Evolutionary conservation across 2,329 filamentous ascomycete genomes (phyloP).

Genomic region (Penicillium crustosum): DNA sequence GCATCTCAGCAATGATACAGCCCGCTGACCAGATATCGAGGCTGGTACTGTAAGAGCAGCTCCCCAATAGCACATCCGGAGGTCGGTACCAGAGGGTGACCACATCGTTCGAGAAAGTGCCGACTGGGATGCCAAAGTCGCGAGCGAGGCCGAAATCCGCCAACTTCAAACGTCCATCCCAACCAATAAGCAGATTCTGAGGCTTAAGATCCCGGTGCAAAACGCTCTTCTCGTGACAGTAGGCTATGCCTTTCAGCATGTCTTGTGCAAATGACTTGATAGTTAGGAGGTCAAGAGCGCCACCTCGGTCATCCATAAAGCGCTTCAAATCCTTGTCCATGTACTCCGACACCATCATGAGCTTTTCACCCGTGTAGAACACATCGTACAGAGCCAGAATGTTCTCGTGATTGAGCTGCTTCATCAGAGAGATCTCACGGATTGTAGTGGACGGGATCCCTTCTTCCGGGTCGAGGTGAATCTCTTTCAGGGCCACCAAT

Average conservation of each 20-base stretch:
- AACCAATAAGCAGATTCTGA: slow-evolving; percentile 94
- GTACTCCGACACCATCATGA: slow-evolving; percentile 98
- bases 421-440: slow-evolving; percentile 98
- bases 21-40: slow-evolving; percentile 99
- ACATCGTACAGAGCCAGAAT: slow-evolving; percentile 97
- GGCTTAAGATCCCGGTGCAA: slow-evolving; percentile 94
- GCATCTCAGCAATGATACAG: slow-evolving; percentile 99
- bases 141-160: slow-evolving; percentile 92
- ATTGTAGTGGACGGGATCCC: slow-evolving; percentile 96
- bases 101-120: slow-evolving; percentile 97
- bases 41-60: slow-evolving; percentile 95
- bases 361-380: slow-evolving; percentile 98
- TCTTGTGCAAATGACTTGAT: slow-evolving; percentile 99
- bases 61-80: slow-evolving; percentile 89
- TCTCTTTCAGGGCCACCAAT: slow-evolving; percentile 95
- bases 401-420: slow-evolving; percentile 97
- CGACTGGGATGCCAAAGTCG: slow-evolving; percentile 94
- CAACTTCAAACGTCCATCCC: slow-evolving; percentile 83
- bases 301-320: slow-evolving; percentile 94
- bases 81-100: slow-evolving; percentile 99
- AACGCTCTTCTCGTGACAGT: slow-evolving; percentile 95
- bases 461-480: slow-evolving; percentile 97
- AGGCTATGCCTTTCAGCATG: slow-evolving; percentile 89
- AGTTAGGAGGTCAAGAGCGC: slow-evolving; percentile 79
- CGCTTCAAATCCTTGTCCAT: slow-evolving; percentile 99